A percentile compares a stretch with the other conserved stretches of the same genome.
Evolutionary conservation across 352 stramenopile genomes (phyloP).

Genomic region (Phytophthora ramorum): DNA sequence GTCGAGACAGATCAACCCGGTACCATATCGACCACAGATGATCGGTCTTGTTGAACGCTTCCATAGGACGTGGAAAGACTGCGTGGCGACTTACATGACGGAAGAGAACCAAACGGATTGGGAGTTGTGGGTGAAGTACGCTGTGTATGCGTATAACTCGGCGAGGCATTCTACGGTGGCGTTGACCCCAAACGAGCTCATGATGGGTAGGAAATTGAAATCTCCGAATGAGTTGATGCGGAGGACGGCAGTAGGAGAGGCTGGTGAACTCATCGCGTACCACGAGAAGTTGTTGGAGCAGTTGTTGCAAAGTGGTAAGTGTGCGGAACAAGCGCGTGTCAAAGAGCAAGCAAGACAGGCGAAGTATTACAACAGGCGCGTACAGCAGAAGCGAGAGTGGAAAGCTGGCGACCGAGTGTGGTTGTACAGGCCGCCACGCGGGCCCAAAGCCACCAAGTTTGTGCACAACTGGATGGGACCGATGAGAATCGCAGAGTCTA

Average conservation of each 20-base stretch:
- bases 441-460: not conserved
- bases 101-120: not conserved
- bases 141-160: slow-evolving; percentile 5
- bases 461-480: slow-evolving; percentile 9
- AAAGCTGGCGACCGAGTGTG: not conserved
- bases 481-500: not conserved
- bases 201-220: not conserved
- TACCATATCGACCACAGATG: not conserved
- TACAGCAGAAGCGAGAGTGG: not conserved
- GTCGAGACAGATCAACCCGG: not conserved
- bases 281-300: not conserved
- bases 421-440: not conserved
- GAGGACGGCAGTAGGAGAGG: not conserved
- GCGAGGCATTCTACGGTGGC: not conserved
- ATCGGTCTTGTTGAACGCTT: not conserved
- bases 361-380: not conserved
- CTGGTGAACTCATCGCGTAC: not conserved
- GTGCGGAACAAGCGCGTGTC: not conserved
- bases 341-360: not conserved
- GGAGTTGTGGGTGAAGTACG: not conserved
- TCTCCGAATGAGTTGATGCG: slow-evolving; percentile 2
- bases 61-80: not conserved
- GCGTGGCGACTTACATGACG: slow-evolving; percentile 1
- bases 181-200: slow-evolving; percentile 3
- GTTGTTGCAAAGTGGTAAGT: not conserved